Percentiles rank a stretch among this genome's conserved stretches.
Evolutionary conservation across 164 flowering plant genomes (phyloP).

Genomic region (Nelumbo lutea): DNA sequence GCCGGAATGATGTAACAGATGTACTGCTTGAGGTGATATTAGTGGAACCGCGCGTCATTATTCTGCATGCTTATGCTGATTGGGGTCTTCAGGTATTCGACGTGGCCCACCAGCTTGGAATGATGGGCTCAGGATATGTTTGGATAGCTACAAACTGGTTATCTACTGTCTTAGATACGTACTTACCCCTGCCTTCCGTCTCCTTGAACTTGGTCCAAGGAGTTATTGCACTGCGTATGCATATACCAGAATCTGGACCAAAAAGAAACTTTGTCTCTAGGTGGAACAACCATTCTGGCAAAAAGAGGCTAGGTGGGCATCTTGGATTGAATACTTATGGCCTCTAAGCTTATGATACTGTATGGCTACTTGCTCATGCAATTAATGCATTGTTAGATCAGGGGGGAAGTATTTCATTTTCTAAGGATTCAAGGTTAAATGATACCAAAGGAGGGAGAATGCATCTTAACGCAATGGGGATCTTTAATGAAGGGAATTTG

Average conservation of each 20-base stretch:
- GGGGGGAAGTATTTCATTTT: constrained; percentile 66
- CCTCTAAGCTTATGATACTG: constrained; percentile 73
- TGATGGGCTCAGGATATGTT: constrained; percentile 81
- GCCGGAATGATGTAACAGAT: constrained; percentile 30
- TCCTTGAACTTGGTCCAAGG: constrained; percentile 62
- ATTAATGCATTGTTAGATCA: constrained; percentile 52
- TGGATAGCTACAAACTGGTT: constrained; percentile 97
- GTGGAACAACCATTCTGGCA: constrained; percentile 35
- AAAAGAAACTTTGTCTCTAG: constrained; percentile 54
- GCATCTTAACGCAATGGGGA: constrained; percentile 53
- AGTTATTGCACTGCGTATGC: constrained; percentile 63
- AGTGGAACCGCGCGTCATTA: constrained; percentile 64
- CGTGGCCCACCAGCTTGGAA: constrained; percentile 57
- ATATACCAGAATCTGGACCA: constrained; percentile 56
- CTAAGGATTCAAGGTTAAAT: constrained; percentile 46
- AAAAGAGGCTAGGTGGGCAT: constrained; percentile 37
- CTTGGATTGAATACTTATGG: constrained; percentile 64
- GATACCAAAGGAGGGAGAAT: constrained; percentile 26
- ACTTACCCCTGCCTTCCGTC: constrained; percentile 32
- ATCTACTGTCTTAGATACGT: constrained; percentile 56
- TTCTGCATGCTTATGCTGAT: constrained; percentile 56
- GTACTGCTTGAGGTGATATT: constrained; percentile 52
- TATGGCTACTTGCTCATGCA: constrained; percentile 76
- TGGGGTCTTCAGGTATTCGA: constrained; percentile 52
- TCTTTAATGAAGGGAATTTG: constrained; percentile 50